Conservation (phyloP, 2,329 filamentous ascomycete genomes). For the Penicillium digitatum region DNA sequence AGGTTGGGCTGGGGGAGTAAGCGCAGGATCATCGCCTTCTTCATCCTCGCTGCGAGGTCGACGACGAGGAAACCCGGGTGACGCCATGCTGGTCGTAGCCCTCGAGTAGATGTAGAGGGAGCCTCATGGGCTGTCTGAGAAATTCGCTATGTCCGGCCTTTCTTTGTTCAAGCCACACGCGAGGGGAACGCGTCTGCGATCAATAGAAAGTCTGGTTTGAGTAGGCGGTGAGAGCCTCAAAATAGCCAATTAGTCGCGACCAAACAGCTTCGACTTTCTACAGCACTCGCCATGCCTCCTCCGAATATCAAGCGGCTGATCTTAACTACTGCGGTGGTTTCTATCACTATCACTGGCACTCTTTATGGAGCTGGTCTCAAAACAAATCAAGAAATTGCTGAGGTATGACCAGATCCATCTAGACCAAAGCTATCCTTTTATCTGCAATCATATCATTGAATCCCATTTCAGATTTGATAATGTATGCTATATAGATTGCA, state of each 20-base stretch:
- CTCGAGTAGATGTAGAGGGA: neutral
- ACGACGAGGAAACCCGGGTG: slow-evolving; percentile 26
- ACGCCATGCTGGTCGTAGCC: slow-evolving; percentile 26
- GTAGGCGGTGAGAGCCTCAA: slow-evolving; percentile 26
- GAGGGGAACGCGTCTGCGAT: slow-evolving; percentile 26
- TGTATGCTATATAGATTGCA: slow-evolving; percentile 34
- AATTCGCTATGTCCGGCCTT: neutral
- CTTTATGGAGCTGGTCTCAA: slow-evolving; percentile 60
- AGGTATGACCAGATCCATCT: slow-evolving; percentile 41
- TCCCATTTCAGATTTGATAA: neutral
- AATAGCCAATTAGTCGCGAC: slow-evolving; percentile 10
- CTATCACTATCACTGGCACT: slow-evolving; percentile 55
- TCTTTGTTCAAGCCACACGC: slow-evolving; percentile 15
- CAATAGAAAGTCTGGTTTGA: slow-evolving; percentile 17
- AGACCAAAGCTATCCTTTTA: neutral
- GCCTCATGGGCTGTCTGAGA: slow-evolving; percentile 5
- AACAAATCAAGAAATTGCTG: slow-evolving; percentile 48
- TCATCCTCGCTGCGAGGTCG: slow-evolving; percentile 30
- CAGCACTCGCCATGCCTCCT: slow-evolving; percentile 25
- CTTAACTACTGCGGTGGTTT: slow-evolving; percentile 53
- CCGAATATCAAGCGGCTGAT: slow-evolving; percentile 49
- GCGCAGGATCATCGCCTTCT: slow-evolving; percentile 20
- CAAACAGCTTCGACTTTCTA: neutral
- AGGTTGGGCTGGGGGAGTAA: slow-evolving; percentile 24
- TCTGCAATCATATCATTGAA: neutral